Evolutionary conservation across 1,284 basidiomycete genomes (phyloP), one percentile per base, ranked within the genome.

Genomic region (Ustilago hordei): DNA sequence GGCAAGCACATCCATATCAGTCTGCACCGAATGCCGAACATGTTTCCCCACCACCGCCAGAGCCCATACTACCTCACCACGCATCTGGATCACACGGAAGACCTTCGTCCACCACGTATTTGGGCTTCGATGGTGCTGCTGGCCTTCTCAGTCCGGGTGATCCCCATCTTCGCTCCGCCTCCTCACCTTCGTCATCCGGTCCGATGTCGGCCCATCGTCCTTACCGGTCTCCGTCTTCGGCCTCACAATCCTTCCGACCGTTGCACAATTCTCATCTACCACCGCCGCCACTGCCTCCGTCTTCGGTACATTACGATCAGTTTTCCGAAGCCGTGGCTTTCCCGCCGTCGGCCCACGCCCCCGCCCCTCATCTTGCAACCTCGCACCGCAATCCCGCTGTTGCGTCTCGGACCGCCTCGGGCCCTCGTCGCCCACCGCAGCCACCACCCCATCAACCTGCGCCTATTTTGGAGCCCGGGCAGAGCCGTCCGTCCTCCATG

Each of bases 31-130:
- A 60, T 7, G 38, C 43, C 13, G 54, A 67, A 41, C 55, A 35
- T 58, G 32, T 48, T 52, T 59, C 59, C 38, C 23, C 35, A 4
- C 32, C 35, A 4, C 62, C 48, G 23, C 43, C 36, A 5, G 63
- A 60, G 23, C 41, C 52, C 13, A 48, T 48, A 4, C 41, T 38
- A 5, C 35, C 36, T 2, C 65, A 64, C 31, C 45, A 60, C 13
- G 45, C 62, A 8, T 12, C 63, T 7, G 39, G 13, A 8, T 8
- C 50, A 34, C 63, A 60, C 13, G 47, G 55, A 17, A 62, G 75
- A 11, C 75, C 75, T 4, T 77, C 75, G 4, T 77, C 70, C 12
- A 70, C 70, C 0, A 73, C 70, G n/a, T 78, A 78, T 32, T 63
- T 78, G 8, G 70, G 64, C 50, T 78, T 78, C 38, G 75, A 78